Conservation (phyloP, 768 basidiomycete genomes). For the Calocybe cyanea region DNA sequence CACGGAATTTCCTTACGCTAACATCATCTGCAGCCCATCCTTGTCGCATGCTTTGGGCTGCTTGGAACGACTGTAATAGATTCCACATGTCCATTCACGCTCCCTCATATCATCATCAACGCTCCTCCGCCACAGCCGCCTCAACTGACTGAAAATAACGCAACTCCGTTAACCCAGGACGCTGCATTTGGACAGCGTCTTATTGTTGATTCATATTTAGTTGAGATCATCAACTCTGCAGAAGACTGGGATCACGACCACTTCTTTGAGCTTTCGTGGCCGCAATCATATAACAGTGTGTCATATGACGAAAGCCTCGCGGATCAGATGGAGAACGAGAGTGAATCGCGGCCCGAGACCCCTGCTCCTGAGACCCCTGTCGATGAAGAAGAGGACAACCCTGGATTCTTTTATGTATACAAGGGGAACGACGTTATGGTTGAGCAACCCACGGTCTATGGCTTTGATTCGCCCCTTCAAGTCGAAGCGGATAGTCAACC, state of each 20-base stretch:
- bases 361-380: slow-evolving; percentile 21
- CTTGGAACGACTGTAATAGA: slow-evolving; percentile 38
- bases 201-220: slow-evolving; percentile 23
- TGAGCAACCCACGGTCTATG: slow-evolving; percentile 4
- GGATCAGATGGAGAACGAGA: slow-evolving; percentile 14
- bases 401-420: slow-evolving; percentile 7
- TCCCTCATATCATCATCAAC: slow-evolving; percentile 45
- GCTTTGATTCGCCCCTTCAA: neutral
- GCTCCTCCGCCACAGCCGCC: slow-evolving; percentile 35
- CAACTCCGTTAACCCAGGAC: slow-evolving; percentile 33
- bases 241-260: slow-evolving; percentile 4
- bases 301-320: slow-evolving; percentile 2
- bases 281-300: slow-evolving; percentile 2
- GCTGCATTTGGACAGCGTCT: slow-evolving; percentile 30
- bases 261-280: neutral
- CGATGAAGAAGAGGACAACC: slow-evolving; percentile 20
- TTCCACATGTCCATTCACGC: slow-evolving; percentile 36
- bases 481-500: slow-evolving; percentile 4
- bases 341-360: slow-evolving; percentile 17
- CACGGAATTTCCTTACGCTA: neutral
- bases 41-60: slow-evolving; percentile 15
- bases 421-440: slow-evolving; percentile 6
- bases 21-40: slow-evolving; percentile 24
- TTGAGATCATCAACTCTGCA: slow-evolving; percentile 22
- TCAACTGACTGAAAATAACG: slow-evolving; percentile 33